Conservation (phyloP, 352 stramenopile species). For the Phytopythium delawarense region DNA sequence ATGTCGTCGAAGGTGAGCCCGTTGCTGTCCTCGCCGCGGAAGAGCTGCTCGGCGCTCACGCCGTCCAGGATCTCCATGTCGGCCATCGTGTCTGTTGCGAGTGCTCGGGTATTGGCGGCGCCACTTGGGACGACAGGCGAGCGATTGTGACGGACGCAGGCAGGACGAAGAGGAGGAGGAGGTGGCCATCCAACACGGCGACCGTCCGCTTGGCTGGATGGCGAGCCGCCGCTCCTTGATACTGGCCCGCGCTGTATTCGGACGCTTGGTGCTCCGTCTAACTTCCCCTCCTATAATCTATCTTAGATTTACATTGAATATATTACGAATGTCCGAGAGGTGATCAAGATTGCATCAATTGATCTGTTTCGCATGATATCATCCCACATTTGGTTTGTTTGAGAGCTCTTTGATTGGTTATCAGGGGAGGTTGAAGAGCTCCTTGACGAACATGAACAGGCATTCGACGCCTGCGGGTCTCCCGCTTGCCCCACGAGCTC, state of each 20-base stretch:
- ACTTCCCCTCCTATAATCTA: neutral
- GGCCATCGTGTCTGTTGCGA: constrained; percentile 11
- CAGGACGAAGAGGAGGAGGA: neutral
- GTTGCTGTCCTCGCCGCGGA: constrained; percentile 60
- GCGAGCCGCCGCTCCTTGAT: neutral
- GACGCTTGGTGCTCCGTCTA: neutral
- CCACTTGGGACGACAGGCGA: neutral
- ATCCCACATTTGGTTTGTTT: too few relatives aligned
- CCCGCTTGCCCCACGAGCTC: too few relatives aligned
- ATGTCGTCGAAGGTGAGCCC: constrained; percentile 85
- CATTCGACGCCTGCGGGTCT: too few relatives aligned
- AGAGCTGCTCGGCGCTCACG: constrained; percentile 69
- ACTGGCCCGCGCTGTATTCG: constrained; percentile 2
- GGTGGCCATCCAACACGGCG: neutral
- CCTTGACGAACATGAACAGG: too few relatives aligned
- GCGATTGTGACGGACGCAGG: constrained; percentile 7
- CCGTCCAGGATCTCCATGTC: constrained; percentile 53
- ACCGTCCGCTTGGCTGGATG: neutral
- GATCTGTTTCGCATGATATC: too few relatives aligned
- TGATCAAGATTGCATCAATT: too few relatives aligned
- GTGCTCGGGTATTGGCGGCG: neutral
- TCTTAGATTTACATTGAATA: neutral
- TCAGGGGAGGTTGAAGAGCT: too few relatives aligned
- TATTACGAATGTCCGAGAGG: too few relatives aligned
- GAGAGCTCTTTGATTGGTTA: too few relatives aligned